Percentiles rank a stretch among this genome's conserved stretches.
These are phyloP conservation scores for Pseudogymnoascus sp. DNA, from an alignment of 2,329 filamentous ascomycete species.

Conservation along the genomic window DNA sequence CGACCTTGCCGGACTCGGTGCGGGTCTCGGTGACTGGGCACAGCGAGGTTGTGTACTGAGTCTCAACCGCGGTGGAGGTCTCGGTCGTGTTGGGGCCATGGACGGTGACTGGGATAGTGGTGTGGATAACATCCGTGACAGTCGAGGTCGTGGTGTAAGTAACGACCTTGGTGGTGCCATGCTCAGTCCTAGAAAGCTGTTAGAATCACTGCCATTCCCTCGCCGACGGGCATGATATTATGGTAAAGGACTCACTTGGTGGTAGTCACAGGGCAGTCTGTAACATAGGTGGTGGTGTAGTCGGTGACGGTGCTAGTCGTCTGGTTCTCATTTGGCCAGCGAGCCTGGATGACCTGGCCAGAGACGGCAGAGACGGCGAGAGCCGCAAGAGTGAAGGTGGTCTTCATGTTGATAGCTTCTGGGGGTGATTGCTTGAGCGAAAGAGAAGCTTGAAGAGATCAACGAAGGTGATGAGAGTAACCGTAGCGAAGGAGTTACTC, in stretches of 20 bases:
- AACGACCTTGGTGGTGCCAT: constrained; percentile 19
- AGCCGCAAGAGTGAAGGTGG: constrained; percentile 19
- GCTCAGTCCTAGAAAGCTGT: constrained; percentile 8
- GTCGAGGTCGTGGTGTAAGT: constrained; percentile 18
- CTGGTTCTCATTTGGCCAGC: background rate
- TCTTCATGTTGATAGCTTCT: constrained; percentile 22
- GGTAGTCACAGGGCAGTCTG: constrained; percentile 19
- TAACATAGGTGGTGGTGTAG: constrained; percentile 17
- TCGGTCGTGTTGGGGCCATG: constrained; percentile 27
- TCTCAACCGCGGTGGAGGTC: constrained; percentile 15
- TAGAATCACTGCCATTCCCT: background rate
- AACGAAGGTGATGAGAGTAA: constrained; percentile 7
- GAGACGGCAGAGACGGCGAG: constrained; percentile 19
- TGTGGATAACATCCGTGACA: constrained; percentile 6
- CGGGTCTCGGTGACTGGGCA: constrained; percentile 39
- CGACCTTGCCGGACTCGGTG: constrained; percentile 35
- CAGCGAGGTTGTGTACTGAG: constrained; percentile 30
- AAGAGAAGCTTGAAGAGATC: constrained; percentile 1
- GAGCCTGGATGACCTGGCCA: constrained; percentile 12
- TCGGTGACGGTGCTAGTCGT: constrained; percentile 15
- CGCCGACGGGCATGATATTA: constrained; percentile 9
- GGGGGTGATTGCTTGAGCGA: background rate
- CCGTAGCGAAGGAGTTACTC: constrained; percentile 9
- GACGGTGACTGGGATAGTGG: constrained; percentile 9
- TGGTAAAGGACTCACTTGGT: constrained; percentile 14